Percentiles rank a stretch among this genome's conserved stretches.
These are phyloP conservation scores for Microcos paniculata DNA, from an alignment of 345 rosid genomes.

Conservation along the genomic window DNA sequence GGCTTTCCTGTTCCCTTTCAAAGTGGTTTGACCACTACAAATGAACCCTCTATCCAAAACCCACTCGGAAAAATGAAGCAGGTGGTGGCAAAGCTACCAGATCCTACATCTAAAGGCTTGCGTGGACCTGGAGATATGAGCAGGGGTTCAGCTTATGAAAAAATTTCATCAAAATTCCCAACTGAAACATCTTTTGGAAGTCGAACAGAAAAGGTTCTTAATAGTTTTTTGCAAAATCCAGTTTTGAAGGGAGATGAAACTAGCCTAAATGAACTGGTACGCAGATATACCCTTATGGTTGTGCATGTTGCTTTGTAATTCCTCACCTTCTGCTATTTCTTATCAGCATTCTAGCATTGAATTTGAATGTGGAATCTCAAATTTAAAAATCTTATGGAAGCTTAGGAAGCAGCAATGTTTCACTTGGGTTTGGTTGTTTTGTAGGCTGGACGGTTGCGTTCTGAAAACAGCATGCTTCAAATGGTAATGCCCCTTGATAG, in stretches of 20 bases:
- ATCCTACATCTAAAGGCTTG: conserved; percentile 32
- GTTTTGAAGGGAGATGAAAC: conserved; percentile 51
- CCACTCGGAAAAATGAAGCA: conserved; percentile 43
- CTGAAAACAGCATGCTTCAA: conserved; percentile 79
- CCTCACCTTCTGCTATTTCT: neutral
- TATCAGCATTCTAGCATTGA: neutral
- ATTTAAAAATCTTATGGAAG: neutral
- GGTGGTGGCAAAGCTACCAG: conserved; percentile 34
- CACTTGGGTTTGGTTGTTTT: conserved; percentile 15
- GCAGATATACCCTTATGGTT: neutral
- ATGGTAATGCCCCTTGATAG: conserved; percentile 52
- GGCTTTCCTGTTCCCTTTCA: conserved; percentile 41
- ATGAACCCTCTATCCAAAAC: conserved; percentile 35
- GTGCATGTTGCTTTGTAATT: neutral
- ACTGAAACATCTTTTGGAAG: conserved; percentile 47
- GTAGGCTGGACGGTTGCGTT: conserved; percentile 57
- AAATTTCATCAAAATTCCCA: conserved; percentile 18
- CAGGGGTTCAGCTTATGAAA: conserved; percentile 27
- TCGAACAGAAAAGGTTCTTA: conserved; percentile 78
- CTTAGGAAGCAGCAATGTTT: neutral
- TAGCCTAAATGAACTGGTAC: conserved; percentile 45
- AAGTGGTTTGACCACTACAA: conserved; percentile 35
- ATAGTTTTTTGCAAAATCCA: conserved; percentile 64
- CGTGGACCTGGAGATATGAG: conserved; percentile 31
- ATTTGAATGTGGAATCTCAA: conserved; percentile 2